Evolutionary conservation across 176 grass and related monocot genomes (phyloP).

Genomic region (Phyllostachys edulis): DNA sequence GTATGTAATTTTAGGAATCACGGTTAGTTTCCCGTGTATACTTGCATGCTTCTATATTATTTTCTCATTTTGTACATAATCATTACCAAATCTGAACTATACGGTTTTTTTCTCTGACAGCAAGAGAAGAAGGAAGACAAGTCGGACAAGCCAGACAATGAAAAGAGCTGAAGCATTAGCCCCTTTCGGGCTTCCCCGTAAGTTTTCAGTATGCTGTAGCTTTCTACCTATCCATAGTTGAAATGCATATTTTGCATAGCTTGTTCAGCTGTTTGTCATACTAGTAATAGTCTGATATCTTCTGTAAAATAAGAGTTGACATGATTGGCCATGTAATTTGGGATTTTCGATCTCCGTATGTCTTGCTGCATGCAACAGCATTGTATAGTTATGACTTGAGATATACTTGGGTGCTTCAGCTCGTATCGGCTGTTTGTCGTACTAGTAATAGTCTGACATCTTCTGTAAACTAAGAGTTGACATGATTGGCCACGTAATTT

Average conservation of each 20-base stretch:
- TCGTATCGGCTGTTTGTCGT: too few species aligned
- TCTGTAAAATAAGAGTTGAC: background rate
- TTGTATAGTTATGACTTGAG: background rate
- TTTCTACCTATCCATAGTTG: background rate
- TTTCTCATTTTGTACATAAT: background rate
- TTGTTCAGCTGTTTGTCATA: background rate
- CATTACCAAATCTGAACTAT: conserved; percentile 21
- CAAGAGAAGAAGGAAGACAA: conserved; percentile 80
- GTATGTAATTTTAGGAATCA: background rate
- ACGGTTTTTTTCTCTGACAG: conserved; percentile 21
- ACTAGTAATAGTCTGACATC: too few species aligned
- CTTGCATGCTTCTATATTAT: conserved; percentile 8
- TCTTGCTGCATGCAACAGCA: background rate
- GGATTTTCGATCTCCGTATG: background rate
- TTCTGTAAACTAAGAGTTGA: too few species aligned
- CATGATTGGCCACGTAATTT: too few species aligned
- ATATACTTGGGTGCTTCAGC: too few species aligned
- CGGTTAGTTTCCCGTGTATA: background rate
- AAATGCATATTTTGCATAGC: background rate
- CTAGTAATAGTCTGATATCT: background rate
- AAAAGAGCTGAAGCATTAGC: conserved; percentile 46
- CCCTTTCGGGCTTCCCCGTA: conserved; percentile 28
- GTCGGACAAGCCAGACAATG: conserved; percentile 50
- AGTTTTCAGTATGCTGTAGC: background rate
- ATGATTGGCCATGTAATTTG: background rate